A percentile compares a stretch with the other conserved stretches of the same genome.
phyloP scores from a whole-genome alignment of 805 yeast species.

The Ogataea philodendri region DNA sequence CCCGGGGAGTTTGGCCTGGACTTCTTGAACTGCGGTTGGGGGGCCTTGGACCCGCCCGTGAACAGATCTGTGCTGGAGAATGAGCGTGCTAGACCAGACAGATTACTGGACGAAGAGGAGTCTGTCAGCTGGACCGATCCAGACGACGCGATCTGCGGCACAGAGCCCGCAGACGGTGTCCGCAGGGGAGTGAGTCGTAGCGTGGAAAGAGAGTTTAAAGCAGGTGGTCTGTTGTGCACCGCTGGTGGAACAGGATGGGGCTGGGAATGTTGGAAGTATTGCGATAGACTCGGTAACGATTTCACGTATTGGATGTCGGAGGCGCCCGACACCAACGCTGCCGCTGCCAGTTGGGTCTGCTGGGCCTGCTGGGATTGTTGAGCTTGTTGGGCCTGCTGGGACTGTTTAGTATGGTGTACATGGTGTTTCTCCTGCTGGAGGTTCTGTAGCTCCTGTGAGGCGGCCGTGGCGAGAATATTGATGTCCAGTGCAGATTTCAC shows the following conservation, averaged over 20 bases:
- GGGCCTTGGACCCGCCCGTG: constrained; percentile 10
- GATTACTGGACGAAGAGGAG: constrained; percentile 12
- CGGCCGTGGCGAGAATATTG: constrained; percentile 53
- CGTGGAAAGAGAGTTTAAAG: constrained; percentile 39
- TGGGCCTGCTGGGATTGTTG: constrained; percentile 5
- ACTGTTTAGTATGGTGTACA: constrained; percentile 17
- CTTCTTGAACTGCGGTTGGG: constrained; percentile 42
- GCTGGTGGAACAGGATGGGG: constrained; percentile 36
- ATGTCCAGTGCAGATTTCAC: constrained; percentile 38
- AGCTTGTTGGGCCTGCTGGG: constrained; percentile 5
- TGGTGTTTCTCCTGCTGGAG: constrained; percentile 32
- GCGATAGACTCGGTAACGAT: constrained; percentile 51
- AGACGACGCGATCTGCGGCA: constrained; percentile 15
- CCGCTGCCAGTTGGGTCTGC: constrained; percentile 22
- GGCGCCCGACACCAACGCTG: constrained; percentile 19
- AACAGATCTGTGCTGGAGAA: constrained; percentile 45
- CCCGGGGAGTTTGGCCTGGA: constrained; percentile 52
- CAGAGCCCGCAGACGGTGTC: constrained; percentile 19
- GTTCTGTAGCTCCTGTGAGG: constrained; percentile 50
- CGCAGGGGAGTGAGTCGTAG: constrained; percentile 45
- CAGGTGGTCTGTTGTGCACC: constrained; percentile 23
- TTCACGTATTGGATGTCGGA: constrained; percentile 39
- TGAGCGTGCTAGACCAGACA: constrained; percentile 24
- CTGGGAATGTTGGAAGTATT: constrained; percentile 40
- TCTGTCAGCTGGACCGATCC: constrained; percentile 1